These are phyloP conservation scores for Thozetella sp. DNA, from an alignment of 495 filamentous ascomycete species.

Conservation along the genomic window DNA sequence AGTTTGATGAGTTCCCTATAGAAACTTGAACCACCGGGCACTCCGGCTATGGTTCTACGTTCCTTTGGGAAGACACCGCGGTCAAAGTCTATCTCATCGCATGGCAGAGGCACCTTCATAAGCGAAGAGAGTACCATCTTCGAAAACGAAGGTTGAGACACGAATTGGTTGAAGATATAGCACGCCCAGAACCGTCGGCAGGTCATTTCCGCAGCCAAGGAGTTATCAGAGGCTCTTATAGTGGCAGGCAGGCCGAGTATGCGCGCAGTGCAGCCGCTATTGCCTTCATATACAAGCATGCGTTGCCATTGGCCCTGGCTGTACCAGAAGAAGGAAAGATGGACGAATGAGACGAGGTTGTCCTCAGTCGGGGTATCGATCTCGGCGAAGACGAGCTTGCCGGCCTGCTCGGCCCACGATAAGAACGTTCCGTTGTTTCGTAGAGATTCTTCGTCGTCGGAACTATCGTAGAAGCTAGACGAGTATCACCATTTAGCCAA, in stretches of 20 bases:
- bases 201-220: neutral
- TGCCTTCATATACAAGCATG: neutral
- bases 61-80: neutral
- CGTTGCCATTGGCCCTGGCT: neutral
- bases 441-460: neutral
- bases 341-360: neutral
- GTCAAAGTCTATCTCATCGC: neutral
- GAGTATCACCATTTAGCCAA: too few species aligned
- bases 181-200: neutral
- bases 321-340: neutral
- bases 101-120: neutral
- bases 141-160: neutral
- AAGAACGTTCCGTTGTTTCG: neutral
- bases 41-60: neutral
- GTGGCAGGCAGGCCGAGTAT: neutral
- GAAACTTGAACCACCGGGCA: neutral
- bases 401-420: neutral
- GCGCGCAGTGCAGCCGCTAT: neutral
- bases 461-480: neutral
- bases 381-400: neutral
- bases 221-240: neutral
- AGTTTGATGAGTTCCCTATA: neutral
- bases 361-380: neutral
- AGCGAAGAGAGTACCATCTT: neutral
- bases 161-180: neutral